Evolutionary conservation across 495 filamentous ascomycete genomes (phyloP).

Genomic region (Cercophora newfieldiana): DNA sequence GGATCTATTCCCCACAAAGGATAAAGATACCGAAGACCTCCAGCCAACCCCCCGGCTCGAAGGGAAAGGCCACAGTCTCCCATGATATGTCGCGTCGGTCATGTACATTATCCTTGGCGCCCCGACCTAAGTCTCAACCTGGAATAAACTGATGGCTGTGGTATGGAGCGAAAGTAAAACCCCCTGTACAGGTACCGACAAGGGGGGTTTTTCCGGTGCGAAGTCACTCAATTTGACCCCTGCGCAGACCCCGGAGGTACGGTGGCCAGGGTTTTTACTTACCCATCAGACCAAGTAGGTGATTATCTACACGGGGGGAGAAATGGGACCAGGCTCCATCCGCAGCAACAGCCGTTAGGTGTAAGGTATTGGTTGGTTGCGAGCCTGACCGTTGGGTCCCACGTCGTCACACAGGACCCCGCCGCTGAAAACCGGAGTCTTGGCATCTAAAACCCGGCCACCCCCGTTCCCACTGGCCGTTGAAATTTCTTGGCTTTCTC

Average conservation of each 20-base stretch:
- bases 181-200: neutral
- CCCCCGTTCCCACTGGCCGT: slow-evolving; percentile 14
- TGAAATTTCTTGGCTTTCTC: slow-evolving; percentile 19
- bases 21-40: neutral
- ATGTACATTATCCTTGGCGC: too few relatives aligned
- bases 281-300: neutral
- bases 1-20: neutral
- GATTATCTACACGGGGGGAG: neutral
- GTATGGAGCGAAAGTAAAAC: too few relatives aligned
- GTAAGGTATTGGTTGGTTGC: neutral
- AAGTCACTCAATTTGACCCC: too few relatives aligned
- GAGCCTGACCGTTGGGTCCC: neutral
- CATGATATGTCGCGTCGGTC: too few relatives aligned
- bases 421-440: slow-evolving; percentile 11
- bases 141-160: too few relatives aligned
- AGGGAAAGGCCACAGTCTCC: neutral
- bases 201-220: too few relatives aligned
- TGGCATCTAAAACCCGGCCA: slow-evolving; percentile 30
- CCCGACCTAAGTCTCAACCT: too few relatives aligned
- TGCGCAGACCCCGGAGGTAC: too few relatives aligned
- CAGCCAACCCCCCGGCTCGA: neutral
- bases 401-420: neutral
- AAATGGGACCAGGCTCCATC: neutral
- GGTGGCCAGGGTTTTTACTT: too few relatives aligned
- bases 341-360: neutral